Evolutionary conservation across 1,139 yeast species (phyloP), one percentile per base, ranked within the genome.

Genomic region (Nakaseomyces sp.): DNA sequence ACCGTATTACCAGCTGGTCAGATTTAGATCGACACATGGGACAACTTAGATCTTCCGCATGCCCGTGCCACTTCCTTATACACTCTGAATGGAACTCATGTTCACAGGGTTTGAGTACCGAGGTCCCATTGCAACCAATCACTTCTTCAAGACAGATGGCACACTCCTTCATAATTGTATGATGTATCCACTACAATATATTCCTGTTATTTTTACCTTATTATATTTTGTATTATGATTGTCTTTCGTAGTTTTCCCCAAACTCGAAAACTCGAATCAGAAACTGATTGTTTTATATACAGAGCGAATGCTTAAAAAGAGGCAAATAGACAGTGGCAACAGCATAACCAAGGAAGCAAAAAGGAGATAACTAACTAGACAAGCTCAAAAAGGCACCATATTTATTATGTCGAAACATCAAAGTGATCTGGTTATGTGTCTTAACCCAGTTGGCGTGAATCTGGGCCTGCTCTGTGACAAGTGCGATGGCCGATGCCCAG

Each of bases 391-490:
- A n/a, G n/a, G n/a, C n/a, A n/a, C n/a, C n/a, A n/a, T n/a, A n/a
- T n/a, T n/a, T n/a, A n/a, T n/a, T n/a, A n/a, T 88, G 96, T 86
- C 96, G 3, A 79, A 94, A 47, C 96, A 88, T 63, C 95, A 88
- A 61, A 80, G 82, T 48, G 97, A 89, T 61, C 72, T 89, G 29
- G 76, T 85, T 3, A 81, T 83, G 68, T 89, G 97, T 61, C 70
- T 85, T 74, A 85, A 83, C 58, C 94, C 79, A 56, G 88, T 96
- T 1, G 96, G 97, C 1, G 73, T 78, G 0, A 64, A 68, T 26
- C 63, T 76, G 5, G 96, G 95, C 0, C 66, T 72, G 45, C 70
- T 89, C 7, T 89, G 98, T 58, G 78, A 77, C 32, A 83, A 75
- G 61, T 89, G 98, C 62, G 96, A 89, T 58, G 97, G 96, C 1